These are phyloP conservation scores for Acanthamoeba divionensis DNA, from an alignment of 208 protist species.

Conservation along the genomic window DNA sequence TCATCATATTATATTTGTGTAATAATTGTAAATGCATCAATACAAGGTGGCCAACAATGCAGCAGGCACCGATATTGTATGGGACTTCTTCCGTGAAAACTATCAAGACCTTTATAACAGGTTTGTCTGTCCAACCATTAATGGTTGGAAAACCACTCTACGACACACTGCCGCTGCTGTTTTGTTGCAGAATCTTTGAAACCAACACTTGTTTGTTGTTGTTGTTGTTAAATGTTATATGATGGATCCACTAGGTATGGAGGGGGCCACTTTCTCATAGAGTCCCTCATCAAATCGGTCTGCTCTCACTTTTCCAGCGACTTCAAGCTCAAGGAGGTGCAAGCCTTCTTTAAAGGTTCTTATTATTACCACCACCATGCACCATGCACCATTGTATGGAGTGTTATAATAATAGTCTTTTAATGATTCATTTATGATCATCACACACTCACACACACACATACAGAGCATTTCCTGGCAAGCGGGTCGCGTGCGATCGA, in stretches of 20 bases:
- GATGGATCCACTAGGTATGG: too few species aligned
- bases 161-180: too few species aligned
- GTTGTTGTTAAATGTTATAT: too few species aligned
- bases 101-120: constrained; percentile 41
- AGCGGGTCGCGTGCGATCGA: constrained; percentile 35
- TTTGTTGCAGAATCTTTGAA: too few species aligned
- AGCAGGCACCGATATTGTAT: background rate
- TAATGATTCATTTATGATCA: too few species aligned
- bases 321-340: background rate
- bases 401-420: too few species aligned
- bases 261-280: constrained; percentile 39
- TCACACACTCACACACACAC: background rate
- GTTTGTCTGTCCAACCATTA: constrained; percentile 53
- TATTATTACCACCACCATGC: too few species aligned
- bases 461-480: constrained; percentile 27
- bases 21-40: too few species aligned
- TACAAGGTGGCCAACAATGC: background rate
- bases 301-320: background rate
- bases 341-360: constrained; percentile 33
- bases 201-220: too few species aligned
- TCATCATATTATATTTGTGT: too few species aligned
- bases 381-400: background rate
- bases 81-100: constrained; percentile 62
- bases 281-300: constrained; percentile 42
- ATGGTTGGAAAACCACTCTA: too few species aligned